These are phyloP conservation scores for Helotiales sp. DNA, from an alignment of 2,329 filamentous ascomycete species.

Conservation along the genomic window DNA sequence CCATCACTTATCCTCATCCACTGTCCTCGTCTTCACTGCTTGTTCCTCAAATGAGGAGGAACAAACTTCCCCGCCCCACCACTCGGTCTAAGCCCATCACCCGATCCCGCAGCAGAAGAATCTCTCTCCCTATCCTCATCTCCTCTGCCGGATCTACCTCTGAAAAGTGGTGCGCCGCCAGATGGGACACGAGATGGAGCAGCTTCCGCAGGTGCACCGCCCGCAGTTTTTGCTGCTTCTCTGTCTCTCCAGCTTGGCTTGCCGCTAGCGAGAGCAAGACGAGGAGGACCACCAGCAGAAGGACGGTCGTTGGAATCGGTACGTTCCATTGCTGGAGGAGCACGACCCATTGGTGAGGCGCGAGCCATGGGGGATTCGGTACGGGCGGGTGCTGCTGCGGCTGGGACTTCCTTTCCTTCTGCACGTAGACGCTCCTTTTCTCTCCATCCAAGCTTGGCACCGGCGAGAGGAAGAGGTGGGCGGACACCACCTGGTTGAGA, in stretches of 20 bases:
- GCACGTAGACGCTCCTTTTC: slow-evolving; percentile 63
- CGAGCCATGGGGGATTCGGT: slow-evolving; percentile 28
- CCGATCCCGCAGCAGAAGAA: slow-evolving; percentile 39
- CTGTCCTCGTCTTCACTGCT: slow-evolving; percentile 7
- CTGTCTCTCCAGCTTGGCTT: slow-evolving; percentile 60
- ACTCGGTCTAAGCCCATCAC: slow-evolving; percentile 50
- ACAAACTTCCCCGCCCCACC: slow-evolving; percentile 61
- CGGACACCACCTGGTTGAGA: slow-evolving; percentile 49
- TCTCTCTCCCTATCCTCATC: slow-evolving; percentile 45
- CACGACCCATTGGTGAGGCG: slow-evolving; percentile 29
- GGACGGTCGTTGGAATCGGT: slow-evolving; percentile 46
- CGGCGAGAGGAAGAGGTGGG: slow-evolving; percentile 61
- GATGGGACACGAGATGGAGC: slow-evolving; percentile 29
- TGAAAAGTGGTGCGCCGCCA: slow-evolving; percentile 44
- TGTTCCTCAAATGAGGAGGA: slow-evolving; percentile 47
- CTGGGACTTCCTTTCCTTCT: slow-evolving; percentile 34
- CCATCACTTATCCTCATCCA: neutral
- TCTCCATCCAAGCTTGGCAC: slow-evolving; percentile 68
- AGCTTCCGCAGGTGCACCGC: slow-evolving; percentile 32
- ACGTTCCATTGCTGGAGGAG: slow-evolving; percentile 38
- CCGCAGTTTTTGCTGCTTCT: slow-evolving; percentile 48
- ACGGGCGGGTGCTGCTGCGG: slow-evolving; percentile 27
- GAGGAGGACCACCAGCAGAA: slow-evolving; percentile 47
- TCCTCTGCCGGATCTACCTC: slow-evolving; percentile 44
- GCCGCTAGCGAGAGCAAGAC: slow-evolving; percentile 52